Evolutionary conservation across 176 grass and related monocot species (phyloP).

Genomic region (Tuctoria greenei): DNA sequence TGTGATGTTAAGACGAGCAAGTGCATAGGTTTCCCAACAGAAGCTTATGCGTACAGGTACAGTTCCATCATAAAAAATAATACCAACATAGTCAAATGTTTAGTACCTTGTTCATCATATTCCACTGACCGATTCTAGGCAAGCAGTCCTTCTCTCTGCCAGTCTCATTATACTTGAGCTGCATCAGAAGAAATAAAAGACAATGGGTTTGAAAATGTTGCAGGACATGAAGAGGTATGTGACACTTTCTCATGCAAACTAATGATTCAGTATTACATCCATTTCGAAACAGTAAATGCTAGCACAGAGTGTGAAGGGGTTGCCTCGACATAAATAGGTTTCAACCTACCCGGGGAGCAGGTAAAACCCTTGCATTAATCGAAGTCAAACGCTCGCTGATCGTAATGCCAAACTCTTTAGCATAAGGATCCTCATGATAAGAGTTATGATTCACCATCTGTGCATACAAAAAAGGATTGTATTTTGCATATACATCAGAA

Average conservation of each 20-base stretch:
- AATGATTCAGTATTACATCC: not conserved
- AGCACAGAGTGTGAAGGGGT: not conserved
- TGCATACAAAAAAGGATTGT: not conserved
- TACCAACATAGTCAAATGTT: constrained; percentile 11
- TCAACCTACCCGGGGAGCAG: constrained; percentile 79
- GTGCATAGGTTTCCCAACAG: not conserved
- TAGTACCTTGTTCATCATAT: constrained; percentile 99
- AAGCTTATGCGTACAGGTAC: constrained; percentile 5
- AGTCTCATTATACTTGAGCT: constrained; percentile 92
- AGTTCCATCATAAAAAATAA: not conserved
- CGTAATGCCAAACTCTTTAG: constrained; percentile 90
- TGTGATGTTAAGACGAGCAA: not conserved
- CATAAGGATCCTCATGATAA: constrained; percentile 86
- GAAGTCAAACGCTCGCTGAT: constrained; percentile 82
- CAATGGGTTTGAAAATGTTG: not conserved
- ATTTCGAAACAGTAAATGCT: not conserved
- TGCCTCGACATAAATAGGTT: constrained; percentile 14
- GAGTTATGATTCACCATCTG: constrained; percentile 87
- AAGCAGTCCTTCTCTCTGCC: constrained; percentile 92
- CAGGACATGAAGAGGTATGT: not conserved
- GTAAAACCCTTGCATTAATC: constrained; percentile 86
- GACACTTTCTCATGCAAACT: not conserved
- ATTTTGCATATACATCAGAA: constrained; percentile 28
- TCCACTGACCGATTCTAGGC: constrained; percentile 94
- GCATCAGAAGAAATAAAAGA: constrained; percentile 24